phyloP scores from a whole-genome alignment of 495 filamentous ascomycete species.

The Oidiodendron maius region DNA sequence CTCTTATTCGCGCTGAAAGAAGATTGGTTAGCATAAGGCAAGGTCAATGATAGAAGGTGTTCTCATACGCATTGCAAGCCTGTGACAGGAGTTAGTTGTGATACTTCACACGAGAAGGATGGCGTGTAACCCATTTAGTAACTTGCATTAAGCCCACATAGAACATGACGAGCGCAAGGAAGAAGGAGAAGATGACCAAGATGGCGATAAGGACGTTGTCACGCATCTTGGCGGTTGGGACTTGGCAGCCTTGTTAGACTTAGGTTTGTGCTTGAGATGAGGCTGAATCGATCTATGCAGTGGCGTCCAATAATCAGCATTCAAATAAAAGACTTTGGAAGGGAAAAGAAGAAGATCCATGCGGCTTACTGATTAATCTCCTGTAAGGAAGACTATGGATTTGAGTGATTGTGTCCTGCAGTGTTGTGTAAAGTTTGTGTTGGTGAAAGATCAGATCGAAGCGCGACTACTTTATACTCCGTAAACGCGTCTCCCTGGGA shows the following conservation, averaged over 20 bases:
- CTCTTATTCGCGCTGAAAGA: constrained; percentile 6
- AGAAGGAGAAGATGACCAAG: not conserved
- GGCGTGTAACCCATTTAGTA: constrained; percentile 1
- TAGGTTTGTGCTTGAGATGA: too few relatives aligned
- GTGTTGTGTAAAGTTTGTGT: not conserved
- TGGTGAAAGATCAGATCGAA: not conserved
- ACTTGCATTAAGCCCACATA: not conserved
- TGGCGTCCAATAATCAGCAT: too few relatives aligned
- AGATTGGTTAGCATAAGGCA: too few relatives aligned
- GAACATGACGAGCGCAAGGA: not conserved
- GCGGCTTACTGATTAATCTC: too few relatives aligned
- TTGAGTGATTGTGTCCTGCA: not conserved
- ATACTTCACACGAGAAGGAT: not conserved
- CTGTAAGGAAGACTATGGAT: too few relatives aligned
- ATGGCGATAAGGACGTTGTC: not conserved
- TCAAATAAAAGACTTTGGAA: too few relatives aligned
- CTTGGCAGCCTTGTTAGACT: too few relatives aligned
- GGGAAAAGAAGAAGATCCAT: too few relatives aligned
- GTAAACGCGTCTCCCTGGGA: too few relatives aligned
- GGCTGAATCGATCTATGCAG: too few relatives aligned
- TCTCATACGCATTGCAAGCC: constrained; percentile 4
- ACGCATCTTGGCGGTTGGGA: not conserved
- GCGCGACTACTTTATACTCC: too few relatives aligned
- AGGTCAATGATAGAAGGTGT: too few relatives aligned
- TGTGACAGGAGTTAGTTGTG: not conserved